Evolutionary conservation across 805 yeast genomes (phyloP).

Genomic region (Jamesozyma spencerorum): DNA sequence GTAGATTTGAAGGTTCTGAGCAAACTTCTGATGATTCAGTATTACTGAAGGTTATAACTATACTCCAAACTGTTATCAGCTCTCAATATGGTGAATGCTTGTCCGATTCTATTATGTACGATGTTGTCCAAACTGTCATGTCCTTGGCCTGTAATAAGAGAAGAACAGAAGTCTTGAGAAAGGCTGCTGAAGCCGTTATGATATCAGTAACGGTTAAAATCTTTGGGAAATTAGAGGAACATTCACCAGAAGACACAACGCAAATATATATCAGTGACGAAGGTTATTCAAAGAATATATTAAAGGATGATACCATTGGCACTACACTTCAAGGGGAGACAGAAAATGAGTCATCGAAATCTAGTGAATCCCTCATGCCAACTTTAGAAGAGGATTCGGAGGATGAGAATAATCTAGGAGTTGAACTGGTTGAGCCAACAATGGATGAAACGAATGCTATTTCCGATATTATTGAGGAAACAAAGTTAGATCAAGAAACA

Average conservation of each 20-base stretch:
- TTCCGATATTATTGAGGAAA: constrained; percentile 5
- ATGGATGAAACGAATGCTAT: background rate
- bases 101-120: constrained; percentile 75
- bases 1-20: constrained; percentile 92
- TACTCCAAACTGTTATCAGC: constrained; percentile 58
- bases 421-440: background rate
- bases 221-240: constrained; percentile 48
- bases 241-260: constrained; percentile 6
- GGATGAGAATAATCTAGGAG: background rate
- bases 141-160: constrained; percentile 87
- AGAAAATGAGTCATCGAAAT: background rate
- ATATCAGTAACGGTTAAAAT: constrained; percentile 57
- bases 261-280: constrained; percentile 18
- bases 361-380: background rate
- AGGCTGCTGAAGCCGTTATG: constrained; percentile 81
- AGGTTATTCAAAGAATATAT: constrained; percentile 12
- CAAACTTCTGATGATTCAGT: constrained; percentile 89
- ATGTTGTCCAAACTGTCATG: constrained; percentile 83
- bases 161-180: constrained; percentile 79
- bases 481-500: background rate
- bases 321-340: constrained; percentile 1
- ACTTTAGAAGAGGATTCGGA: background rate
- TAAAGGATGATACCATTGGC: constrained; percentile 17
- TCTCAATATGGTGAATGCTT: constrained; percentile 58
- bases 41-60: constrained; percentile 66